A percentile compares a stretch with the other conserved stretches of the same genome.
These are phyloP conservation scores for Wickerhamiella cacticola DNA, from an alignment of 805 yeast species.

Conservation along the genomic window DNA sequence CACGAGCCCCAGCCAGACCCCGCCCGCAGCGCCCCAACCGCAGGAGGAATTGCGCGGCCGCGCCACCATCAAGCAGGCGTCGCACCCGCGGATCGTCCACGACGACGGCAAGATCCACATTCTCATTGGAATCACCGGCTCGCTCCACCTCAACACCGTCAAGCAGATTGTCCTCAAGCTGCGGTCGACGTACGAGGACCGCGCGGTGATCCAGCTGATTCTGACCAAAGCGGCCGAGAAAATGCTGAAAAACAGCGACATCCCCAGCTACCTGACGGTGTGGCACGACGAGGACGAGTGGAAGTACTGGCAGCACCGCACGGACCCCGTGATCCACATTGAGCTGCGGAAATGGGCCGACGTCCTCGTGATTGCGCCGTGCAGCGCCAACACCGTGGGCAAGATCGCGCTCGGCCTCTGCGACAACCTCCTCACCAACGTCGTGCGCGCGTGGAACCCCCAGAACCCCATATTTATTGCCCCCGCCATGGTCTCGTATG, in stretches of 20 bases:
- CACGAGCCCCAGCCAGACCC: neutral
- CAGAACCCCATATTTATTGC: constrained; percentile 80
- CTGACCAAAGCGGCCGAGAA: constrained; percentile 79
- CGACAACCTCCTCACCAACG: constrained; percentile 82
- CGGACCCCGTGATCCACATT: constrained; percentile 89
- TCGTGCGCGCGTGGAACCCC: constrained; percentile 92
- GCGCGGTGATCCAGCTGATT: constrained; percentile 72
- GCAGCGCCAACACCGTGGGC: constrained; percentile 84
- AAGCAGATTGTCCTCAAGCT: constrained; percentile 68
- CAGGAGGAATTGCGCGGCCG: constrained; percentile 12
- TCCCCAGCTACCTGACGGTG: constrained; percentile 58
- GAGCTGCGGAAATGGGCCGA: constrained; percentile 97
- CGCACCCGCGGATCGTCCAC: constrained; percentile 55
- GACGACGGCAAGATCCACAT: constrained; percentile 84
- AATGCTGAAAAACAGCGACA: constrained; percentile 47
- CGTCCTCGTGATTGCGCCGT: constrained; percentile 81
- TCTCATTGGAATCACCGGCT: constrained; percentile 78
- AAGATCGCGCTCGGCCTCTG: constrained; percentile 85
- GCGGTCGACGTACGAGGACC: constrained; percentile 68
- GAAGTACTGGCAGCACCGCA: constrained; percentile 68
- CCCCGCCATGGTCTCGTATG: constrained; percentile 90
- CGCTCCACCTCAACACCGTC: constrained; percentile 71
- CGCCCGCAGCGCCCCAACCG: neutral
- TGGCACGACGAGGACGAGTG: constrained; percentile 96
- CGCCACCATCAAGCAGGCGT: constrained; percentile 21